Base-by-base conservation (phyloP, 176 grass and related monocot species). In the Hsuehochloa calcarea region DNA sequence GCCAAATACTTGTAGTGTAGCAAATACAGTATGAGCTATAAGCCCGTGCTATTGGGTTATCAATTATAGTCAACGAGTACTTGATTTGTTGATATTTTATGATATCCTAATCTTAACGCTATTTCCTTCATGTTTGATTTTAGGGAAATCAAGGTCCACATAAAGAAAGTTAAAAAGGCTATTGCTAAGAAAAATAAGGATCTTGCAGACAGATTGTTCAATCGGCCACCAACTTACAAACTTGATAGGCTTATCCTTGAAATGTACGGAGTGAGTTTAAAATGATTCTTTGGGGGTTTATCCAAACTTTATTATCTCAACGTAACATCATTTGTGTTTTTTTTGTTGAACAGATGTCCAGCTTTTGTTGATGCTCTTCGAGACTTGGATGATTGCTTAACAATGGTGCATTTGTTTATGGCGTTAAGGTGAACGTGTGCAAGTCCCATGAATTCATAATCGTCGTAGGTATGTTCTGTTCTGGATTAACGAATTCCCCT, bases 321-420 rank as follows among this genome's bases (percentile, higher is more conserved):
- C 14, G 8, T 20, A 26, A 23, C 43, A 86, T 74, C 76, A 75
- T 58, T 40, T 47, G 13, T 59, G 1, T 51, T 76, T n/a, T 50
- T n/a, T 78, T 64, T 79, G 26, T 54, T 77, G 22, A 35, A 43
- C 61, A 99, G 91, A 87, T 99, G 94, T 85, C 96, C 96, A 45
- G 91, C 91, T 5, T 99, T 96, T 88, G 75, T 99, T 78, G 96
- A 99, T 92, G 93, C 96, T 68, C 79, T 99, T 8, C 75, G 96
- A 37, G 96, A 99, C 72, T 41, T 99, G 91, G 96, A 99, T 86
- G 96, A 99, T 82, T 99, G 96, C 83, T 93, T 99, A 69, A 96
- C 96, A 76, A 92, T 99, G 96, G 96, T 96, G 64, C 96, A 98
- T 88, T 75, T 98, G 50, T 98, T 99, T 59, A 93, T 93, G 25